phyloP scores from a whole-genome alignment of 148 eudicot genomes.

The Beta vulgaris region DNA sequence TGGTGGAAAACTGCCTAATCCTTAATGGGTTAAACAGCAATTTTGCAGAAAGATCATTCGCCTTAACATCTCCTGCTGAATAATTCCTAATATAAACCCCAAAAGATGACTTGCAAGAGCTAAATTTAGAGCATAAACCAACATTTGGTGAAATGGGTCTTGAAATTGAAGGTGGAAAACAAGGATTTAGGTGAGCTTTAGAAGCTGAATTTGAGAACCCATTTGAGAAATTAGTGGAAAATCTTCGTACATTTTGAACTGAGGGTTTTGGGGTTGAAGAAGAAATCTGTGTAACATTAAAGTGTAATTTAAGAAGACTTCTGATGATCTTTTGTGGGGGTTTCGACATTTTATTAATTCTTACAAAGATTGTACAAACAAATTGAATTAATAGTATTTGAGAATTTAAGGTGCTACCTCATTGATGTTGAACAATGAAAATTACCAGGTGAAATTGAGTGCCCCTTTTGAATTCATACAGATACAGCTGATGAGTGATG shows the following conservation, averaged over 20 bases:
- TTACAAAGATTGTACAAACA: neutral
- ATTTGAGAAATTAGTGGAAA: conserved; percentile 30
- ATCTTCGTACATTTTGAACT: conserved; percentile 18
- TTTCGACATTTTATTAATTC: conserved; percentile 57
- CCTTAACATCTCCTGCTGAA: conserved; percentile 29
- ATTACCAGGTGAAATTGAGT: neutral
- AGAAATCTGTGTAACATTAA: conserved; percentile 29
- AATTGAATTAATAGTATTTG: conserved; percentile 19
- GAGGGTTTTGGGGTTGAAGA: conserved; percentile 35
- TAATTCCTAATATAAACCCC: conserved; percentile 33
- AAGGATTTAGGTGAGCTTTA: conserved; percentile 18
- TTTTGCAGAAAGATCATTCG: conserved; percentile 13
- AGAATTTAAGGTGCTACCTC: neutral
- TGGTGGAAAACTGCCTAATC: conserved; percentile 52
- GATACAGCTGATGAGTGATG: too few species aligned
- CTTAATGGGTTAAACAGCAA: conserved; percentile 45
- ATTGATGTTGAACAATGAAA: neutral
- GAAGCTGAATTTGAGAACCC: conserved; percentile 30
- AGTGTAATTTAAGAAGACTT: conserved; percentile 39
- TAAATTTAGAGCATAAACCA: conserved; percentile 26
- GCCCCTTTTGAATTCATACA: too few species aligned
- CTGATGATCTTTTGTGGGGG: conserved; percentile 45
- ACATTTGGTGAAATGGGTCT: conserved; percentile 37
- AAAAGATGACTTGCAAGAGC: conserved; percentile 27
- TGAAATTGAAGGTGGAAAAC: conserved; percentile 25